These are phyloP conservation scores for Dactylellina haptotyla DNA, from an alignment of 2,329 filamentous ascomycete genomes.

Conservation along the genomic window DNA sequence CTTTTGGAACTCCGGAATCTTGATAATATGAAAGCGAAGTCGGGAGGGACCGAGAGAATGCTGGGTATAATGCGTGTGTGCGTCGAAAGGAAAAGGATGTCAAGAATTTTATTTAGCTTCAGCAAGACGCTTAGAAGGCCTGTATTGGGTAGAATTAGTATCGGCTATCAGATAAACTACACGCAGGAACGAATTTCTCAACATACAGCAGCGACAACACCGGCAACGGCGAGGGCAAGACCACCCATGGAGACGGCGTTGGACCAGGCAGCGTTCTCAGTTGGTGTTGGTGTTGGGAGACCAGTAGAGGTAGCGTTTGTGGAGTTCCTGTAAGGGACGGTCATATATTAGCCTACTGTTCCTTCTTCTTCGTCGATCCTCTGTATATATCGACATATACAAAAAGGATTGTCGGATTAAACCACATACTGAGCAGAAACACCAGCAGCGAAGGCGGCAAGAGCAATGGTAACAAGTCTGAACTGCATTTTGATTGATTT, in stretches of 20 bases:
- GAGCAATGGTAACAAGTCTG: slow-evolving; percentile 55
- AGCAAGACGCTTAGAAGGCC: slow-evolving; percentile 50
- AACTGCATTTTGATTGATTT: slow-evolving; percentile 58
- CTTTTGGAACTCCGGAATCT: slow-evolving; percentile 21
- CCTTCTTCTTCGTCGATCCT: neutral
- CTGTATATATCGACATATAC: neutral
- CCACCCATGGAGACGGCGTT: slow-evolving; percentile 58
- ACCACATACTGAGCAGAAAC: slow-evolving; percentile 54
- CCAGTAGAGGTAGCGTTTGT: slow-evolving; percentile 33
- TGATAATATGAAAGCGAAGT: slow-evolving; percentile 16
- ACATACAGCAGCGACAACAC: slow-evolving; percentile 57
- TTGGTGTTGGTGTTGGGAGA: slow-evolving; percentile 28
- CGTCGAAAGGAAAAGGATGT: slow-evolving; percentile 42
- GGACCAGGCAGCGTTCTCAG: slow-evolving; percentile 53
- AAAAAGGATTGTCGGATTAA: neutral
- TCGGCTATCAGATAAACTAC: slow-evolving; percentile 57
- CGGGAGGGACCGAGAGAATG: slow-evolving; percentile 51
- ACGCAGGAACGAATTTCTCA: neutral
- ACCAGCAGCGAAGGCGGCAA: slow-evolving; percentile 56
- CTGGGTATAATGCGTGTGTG: slow-evolving; percentile 53
- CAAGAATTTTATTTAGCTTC: slow-evolving; percentile 40
- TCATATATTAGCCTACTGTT: slow-evolving; percentile 20
- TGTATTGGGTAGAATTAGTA: slow-evolving; percentile 55
- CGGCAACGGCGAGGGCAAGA: slow-evolving; percentile 57
- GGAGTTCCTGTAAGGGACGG: slow-evolving; percentile 11